Evolutionary conservation across 257 asterid species (phyloP).

Genomic region (Ballota nigra): DNA sequence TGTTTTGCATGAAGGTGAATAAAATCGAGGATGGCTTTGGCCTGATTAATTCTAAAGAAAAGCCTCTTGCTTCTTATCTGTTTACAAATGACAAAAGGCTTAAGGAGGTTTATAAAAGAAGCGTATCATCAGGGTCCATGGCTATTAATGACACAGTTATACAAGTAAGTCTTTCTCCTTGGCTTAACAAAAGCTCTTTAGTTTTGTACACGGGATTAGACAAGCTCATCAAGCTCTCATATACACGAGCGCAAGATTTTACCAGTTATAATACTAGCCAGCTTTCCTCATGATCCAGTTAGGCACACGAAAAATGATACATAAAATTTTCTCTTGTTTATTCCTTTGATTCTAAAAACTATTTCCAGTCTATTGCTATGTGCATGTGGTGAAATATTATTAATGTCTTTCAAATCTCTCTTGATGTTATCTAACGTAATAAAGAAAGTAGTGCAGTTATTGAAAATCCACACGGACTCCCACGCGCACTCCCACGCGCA

Average conservation of each 20-base stretch:
- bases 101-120: conserved; percentile 55
- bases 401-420: neutral
- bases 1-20: conserved; percentile 46
- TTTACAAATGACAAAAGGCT: conserved; percentile 77
- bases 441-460: neutral
- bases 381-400: neutral
- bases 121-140: conserved; percentile 76
- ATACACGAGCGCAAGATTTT: neutral
- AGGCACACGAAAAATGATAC: neutral
- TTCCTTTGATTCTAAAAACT: neutral
- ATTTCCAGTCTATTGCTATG: neutral
- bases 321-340: neutral
- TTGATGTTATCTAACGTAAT: neutral
- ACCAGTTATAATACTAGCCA: neutral
- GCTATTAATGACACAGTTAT: conserved; percentile 61
- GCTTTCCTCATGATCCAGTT: neutral
- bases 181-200: neutral
- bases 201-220: neutral
- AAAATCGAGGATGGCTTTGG: conserved; percentile 60
- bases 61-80: conserved; percentile 91
- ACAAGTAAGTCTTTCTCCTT: conserved; percentile 54
- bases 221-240: neutral
- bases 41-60: conserved; percentile 60
- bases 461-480: neutral
- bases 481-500: neutral